Evolutionary conservation across 257 asterid species (phyloP).

Genomic region (Salvia miltiorrhiza): DNA sequence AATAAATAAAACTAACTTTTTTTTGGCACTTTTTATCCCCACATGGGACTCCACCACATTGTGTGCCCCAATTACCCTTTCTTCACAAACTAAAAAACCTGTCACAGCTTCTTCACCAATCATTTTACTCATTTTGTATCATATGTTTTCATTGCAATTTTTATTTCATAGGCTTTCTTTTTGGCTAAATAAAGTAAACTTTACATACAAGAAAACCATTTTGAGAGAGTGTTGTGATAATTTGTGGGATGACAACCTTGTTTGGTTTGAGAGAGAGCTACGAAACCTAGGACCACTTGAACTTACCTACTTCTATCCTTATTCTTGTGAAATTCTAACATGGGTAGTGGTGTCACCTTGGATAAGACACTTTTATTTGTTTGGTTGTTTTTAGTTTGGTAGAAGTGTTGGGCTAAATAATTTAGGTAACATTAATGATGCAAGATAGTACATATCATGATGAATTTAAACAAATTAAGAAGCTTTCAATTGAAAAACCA

Average conservation of each 20-base stretch:
- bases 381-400: conserved; percentile 4
- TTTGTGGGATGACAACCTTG: conserved; percentile 11
- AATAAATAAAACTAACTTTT: neutral
- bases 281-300: conserved; percentile 21
- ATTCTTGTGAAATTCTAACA: neutral
- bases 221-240: neutral
- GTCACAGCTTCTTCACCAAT: conserved; percentile 25
- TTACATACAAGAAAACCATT: conserved; percentile 11
- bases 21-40: conserved; percentile 10
- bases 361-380: conserved; percentile 20
- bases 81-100: conserved; percentile 20
- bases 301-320: conserved; percentile 3
- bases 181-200: conserved; percentile 10
- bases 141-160: neutral
- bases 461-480: neutral
- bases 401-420: neutral
- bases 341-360: neutral
- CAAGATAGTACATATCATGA: neutral
- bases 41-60: conserved; percentile 33
- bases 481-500: neutral
- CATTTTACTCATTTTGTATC: neutral
- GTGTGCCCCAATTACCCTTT: conserved; percentile 17
- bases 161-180: neutral
- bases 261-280: neutral
- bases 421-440: neutral